These are phyloP conservation scores for Penicillium cinerascens DNA, from an alignment of 495 filamentous ascomycete species.

Conservation along the genomic window DNA sequence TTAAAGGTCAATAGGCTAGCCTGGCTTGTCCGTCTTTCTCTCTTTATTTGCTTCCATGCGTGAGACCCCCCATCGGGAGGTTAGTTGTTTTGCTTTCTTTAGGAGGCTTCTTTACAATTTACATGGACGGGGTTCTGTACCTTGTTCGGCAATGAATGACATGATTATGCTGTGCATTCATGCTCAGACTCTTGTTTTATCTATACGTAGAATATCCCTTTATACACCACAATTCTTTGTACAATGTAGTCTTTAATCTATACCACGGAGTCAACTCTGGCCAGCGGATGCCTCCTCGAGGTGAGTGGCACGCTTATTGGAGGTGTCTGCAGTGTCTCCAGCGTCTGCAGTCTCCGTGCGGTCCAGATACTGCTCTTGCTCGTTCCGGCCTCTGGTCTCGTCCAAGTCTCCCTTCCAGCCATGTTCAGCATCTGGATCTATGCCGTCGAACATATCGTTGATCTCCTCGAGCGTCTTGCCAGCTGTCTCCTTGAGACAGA, in stretches of 20 bases:
- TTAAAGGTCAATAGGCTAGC: not conserved
- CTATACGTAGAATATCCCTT: not conserved
- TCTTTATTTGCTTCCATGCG: not conserved
- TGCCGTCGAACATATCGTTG: constrained; percentile 52
- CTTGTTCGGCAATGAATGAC: constrained; percentile 6
- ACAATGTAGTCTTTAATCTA: not conserved
- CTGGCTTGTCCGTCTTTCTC: not conserved
- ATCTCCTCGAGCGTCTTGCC: constrained; percentile 75
- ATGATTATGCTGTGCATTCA: constrained; percentile 1
- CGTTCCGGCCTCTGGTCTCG: not conserved
- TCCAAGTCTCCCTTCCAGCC: constrained; percentile 16
- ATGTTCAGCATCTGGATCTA: constrained; percentile 14
- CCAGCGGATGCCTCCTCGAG: constrained; percentile 17
- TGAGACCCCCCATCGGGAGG: not conserved
- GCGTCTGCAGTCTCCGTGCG: constrained; percentile 1
- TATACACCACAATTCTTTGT: not conserved
- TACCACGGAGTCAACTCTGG: constrained; percentile 11
- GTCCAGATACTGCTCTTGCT: not conserved
- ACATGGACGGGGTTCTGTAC: not conserved
- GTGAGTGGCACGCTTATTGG: constrained; percentile 8
- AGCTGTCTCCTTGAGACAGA: constrained; percentile 58
- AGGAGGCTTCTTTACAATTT: not conserved
- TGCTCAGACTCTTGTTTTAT: not conserved
- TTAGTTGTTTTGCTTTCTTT: not conserved
- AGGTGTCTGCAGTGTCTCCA: constrained; percentile 6